Evolutionary conservation across 768 basidiomycete species (phyloP), one percentile per base, ranked within the genome.

Genomic region (Lentinula raphanica): DNA sequence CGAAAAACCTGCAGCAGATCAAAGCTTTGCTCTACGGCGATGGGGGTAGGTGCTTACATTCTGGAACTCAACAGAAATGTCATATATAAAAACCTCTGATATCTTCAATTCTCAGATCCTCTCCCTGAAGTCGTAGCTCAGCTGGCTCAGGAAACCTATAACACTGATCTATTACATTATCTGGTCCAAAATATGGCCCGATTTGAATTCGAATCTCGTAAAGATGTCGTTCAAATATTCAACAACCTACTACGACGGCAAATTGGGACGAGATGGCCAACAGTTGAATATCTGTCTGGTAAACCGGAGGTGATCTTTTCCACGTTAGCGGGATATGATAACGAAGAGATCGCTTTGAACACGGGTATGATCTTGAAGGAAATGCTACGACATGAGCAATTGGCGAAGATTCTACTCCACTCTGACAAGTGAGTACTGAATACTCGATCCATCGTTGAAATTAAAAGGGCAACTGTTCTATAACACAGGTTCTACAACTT

Each of bases 341-440:
- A 97, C 66, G 92, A 98, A 69, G 96, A 98, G 60, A 80, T 98
- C 56, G 94, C 95, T 8, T 80, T 99, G 59, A 99, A 99, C 66
- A 98, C 96, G 0, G 96, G 97, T 8, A 96, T 97, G 94, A 90
- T 98, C 58, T 77, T 99, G 50, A 91, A 92, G 66, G 97, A 98
- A 75, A 98, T 98, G 91, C 74, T 99, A 63, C 81, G 89, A 62
- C 92, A 97, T 68, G 97, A 99, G 69, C 85, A 90, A 50, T 74
- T 99, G 23, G 87, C 88, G 44, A 92, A 94, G 79, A 86, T 94
- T 54, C 71, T 98, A 54, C 80, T 99, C 42, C 84, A 96, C 67
- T 95, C 94, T 12, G 95, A 98, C 62, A 86, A 96, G 96, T 96
- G 70, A 71, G 93, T 79, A 27, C 4, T 27, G 17, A 48, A n/a